Base-by-base conservation (phyloP, 352 stramenopile genomes). In the Pythium plurisporium region DNA sequence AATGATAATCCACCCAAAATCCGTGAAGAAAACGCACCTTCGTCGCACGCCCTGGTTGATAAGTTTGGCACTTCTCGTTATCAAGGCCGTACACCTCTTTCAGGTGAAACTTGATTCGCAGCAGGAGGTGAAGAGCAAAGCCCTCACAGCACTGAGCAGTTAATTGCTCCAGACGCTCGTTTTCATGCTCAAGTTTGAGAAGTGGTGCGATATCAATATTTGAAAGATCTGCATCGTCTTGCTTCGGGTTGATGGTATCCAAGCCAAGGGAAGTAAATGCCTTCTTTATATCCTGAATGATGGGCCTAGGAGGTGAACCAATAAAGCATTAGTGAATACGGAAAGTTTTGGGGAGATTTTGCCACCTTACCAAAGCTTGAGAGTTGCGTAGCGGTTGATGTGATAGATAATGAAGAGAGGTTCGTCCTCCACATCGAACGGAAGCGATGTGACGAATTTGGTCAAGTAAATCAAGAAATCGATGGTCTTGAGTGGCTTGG, bases 341-440 rank as follows among this genome's bases (percentile, higher is more conserved):
- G 12, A 29, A 40, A 10, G 33, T 44, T 36, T 59, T 25, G 19
- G 31, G 44, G 9, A 43, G 23, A 20, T 8, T 14, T 3, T 36
- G 15, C 23, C 34, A n/a, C 59, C 79, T 31, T 79, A 95, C 86
- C 79, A 68, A 33, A 94, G 78, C 56, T 82, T 85, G 61, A 95
- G 78, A 33, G 83, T 87, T 27, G 84, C 73, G 50, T 80, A 79
- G 48, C 82, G 86, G 59, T 93, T 93, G 66, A 94, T 89, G 52
- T 75, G 72, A 73, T 94, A 92, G 72, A 95, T 91, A 73, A 95
- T 68, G 59, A 85, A 87, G 20, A 95, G 69, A 40, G 82, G 86
- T 36, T 95, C 84, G 33, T 95, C 80, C 27, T 94, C 82, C 30
- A 89, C 60, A 22, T 90, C 79, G 48, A 87, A 95, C 26, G 86